Evolutionary conservation across 768 basidiomycete species (phyloP), one percentile per base, ranked within the genome.

Genomic region (Xerocomus spinulosus): DNA sequence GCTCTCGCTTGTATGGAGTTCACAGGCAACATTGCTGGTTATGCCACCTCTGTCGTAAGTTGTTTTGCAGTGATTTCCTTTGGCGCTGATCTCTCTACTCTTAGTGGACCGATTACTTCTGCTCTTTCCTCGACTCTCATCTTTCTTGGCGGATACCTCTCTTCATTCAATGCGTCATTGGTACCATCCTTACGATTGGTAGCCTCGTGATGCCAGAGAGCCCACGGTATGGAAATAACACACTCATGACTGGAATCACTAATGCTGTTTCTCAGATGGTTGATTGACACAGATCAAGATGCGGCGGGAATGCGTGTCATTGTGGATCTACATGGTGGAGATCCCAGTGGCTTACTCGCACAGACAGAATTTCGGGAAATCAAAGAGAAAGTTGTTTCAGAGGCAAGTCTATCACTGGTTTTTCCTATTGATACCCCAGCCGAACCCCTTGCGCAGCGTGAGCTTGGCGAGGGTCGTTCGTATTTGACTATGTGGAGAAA

Each of bases 1-100:
- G 83, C 88, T 34, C 73, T 96, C 34, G 94, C 92, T 2, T 93
- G 91, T 59, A 92, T 96, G 79, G 93, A 96, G 60, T 96, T 96
- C 63, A 94, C 93, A 3, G 85, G 86, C 52, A 95, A 95, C 61
- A 83, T 96, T 57, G 71, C 90, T 38, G 94, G 94, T 43, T 97
- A 97, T 63, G 85, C 91, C 9, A 78, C 80, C 41, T 92, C 88
- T 15, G 91, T 95, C 55, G 91, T 92, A 71, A 52, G 88, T 73
- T 44, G 44, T 15, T 43, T 35, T 43, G 13, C 5, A 30, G 15
- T 2, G 13, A 0, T n/a, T 8, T 32, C 3, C 37, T 48, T 38
- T 24, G 10, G 10, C 15, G 21, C 26, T 17, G 9, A 25, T 45
- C 21, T 61, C 24, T 5, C 46, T 18, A 5, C 28, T 38, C 44